A percentile compares a stretch with the other conserved stretches of the same genome.
These are phyloP conservation scores for Starmerella khaoyaiensis DNA, from an alignment of 805 yeast genomes.

Conservation along the genomic window DNA sequence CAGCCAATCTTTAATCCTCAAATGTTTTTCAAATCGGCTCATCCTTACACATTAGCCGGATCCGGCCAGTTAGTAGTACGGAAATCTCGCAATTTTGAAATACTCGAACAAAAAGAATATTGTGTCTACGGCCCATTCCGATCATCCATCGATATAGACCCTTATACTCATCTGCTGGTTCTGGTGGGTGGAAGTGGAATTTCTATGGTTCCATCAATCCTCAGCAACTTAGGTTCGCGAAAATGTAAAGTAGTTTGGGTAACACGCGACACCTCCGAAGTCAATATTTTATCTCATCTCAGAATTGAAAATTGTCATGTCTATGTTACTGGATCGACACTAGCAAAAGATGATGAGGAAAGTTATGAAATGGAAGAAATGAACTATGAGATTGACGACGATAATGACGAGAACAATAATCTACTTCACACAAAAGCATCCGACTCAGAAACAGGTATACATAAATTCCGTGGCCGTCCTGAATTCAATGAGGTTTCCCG, in stretches of 20 bases:
- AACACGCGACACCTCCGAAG: conserved; percentile 8
- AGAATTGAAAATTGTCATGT: conserved; percentile 17
- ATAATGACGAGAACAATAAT: conserved; percentile 1
- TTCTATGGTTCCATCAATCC: conserved; percentile 13
- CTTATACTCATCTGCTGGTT: conserved; percentile 12
- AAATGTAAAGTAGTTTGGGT: conserved; percentile 12
- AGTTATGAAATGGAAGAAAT: conserved; percentile 12
- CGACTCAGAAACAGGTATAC: not conserved
- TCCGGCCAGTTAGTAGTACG: conserved; percentile 31
- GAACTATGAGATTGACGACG: conserved; percentile 10
- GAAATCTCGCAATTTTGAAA: conserved; percentile 29
- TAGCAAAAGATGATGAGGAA: conserved; percentile 3
- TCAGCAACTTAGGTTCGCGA: conserved; percentile 4
- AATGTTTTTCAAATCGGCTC: conserved; percentile 32
- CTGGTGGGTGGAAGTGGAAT: conserved; percentile 24
- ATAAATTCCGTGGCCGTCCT: conserved; percentile 16
- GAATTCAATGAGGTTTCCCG: conserved; percentile 6
- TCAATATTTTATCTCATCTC: conserved; percentile 5
- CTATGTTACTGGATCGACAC: conserved; percentile 11
- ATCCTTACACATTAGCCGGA: conserved; percentile 39
- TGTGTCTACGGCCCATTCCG: conserved; percentile 32
- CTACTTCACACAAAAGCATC: not conserved
- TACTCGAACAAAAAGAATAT: conserved; percentile 22
- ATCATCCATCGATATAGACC: conserved; percentile 21
- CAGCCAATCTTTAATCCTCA: conserved; percentile 22